phyloP scores from a whole-genome alignment of 2,329 filamentous ascomycete species.

The Aspergillus hiratsukae region DNA sequence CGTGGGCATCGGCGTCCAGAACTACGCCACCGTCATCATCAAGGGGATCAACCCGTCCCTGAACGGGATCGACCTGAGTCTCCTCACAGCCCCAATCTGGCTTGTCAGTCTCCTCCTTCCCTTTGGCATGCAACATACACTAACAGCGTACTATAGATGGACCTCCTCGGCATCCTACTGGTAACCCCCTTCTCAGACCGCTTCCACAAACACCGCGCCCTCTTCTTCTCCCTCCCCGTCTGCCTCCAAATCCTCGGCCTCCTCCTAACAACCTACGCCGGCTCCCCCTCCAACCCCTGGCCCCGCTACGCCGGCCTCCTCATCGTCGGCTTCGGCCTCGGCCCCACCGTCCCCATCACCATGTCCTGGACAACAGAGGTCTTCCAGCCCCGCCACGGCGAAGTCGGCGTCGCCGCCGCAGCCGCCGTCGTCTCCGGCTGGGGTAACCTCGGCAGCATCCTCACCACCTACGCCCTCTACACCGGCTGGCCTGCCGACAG shows the following conservation, averaged over 20 bases:
- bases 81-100: conserved; percentile 90
- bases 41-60: conserved; percentile 69
- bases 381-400: conserved; percentile 83
- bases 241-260: conserved; percentile 78
- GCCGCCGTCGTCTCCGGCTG: conserved; percentile 80
- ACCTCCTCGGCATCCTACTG: conserved; percentile 79
- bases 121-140: neutral
- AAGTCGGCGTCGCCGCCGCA: conserved; percentile 84
- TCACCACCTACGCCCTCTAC: conserved; percentile 86
- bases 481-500: conserved; percentile 78
- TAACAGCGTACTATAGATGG: conserved; percentile 60
- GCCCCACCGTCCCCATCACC: conserved; percentile 84
- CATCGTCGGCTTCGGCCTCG: conserved; percentile 84
- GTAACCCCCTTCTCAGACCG: conserved; percentile 82
- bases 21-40: conserved; percentile 85
- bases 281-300: conserved; percentile 61
- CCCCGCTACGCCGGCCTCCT: conserved; percentile 83
- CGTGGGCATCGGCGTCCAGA: conserved; percentile 83
- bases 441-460: conserved; percentile 79
- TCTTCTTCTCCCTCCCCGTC: conserved; percentile 75
- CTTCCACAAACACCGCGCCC: conserved; percentile 72
- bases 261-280: conserved; percentile 71
- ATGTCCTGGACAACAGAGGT: conserved; percentile 93
- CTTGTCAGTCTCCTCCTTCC: conserved; percentile 54
- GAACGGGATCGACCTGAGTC: conserved; percentile 68